Base-by-base conservation (phyloP, 2,329 filamentous ascomycete genomes). In the Epichloe typhina region DNA sequence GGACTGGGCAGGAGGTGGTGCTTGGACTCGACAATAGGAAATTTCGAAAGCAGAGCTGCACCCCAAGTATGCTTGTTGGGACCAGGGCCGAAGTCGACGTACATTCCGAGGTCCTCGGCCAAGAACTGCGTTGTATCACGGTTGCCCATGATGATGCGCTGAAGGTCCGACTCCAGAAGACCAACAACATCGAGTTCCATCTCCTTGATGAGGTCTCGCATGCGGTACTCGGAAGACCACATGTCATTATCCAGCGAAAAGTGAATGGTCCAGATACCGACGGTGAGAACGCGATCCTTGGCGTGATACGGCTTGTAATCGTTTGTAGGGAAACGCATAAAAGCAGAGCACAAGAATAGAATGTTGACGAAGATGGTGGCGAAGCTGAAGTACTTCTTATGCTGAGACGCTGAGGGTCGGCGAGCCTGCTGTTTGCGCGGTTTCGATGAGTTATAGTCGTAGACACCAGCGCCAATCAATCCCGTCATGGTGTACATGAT, bases 21-120 rank as follows among this genome's bases (percentile, higher is more conserved):
- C 21, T 90, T 96, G 1, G 88, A 95, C 70, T 97, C 95, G 53
- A 98, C 68, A 61, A 98, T 98, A 3, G 93, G 93, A 72, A 97
- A 98, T 64, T 97, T 97, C 59, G 89, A 96, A 4, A 98, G 77
- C 43, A 98, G 75, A 21, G 90, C 93, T 9, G 84, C 81, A 48
- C 93, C 93, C 93, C 93, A 98, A 0, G 93, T 98, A 71, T 98
- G 93, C 72, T 97, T 98, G 77, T 98, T 95, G 6, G 93, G 93
- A 2, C 93, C 93, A 33, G 93, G 93, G 50, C 93, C 93, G 62
- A 89, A 96, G 71, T 98, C 93, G 47, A 94, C 90, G 63, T 96
- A 98, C 93, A 98, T 98, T 59, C 93, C 93, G 11, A 98, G 77
- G 58, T 98, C 90, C 65, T 97, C 91, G 19, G 93, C 90, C 8